Conservation (phyloP, 2,329 filamentous ascomycete genomes). For the Alternaria longipes region DNA sequence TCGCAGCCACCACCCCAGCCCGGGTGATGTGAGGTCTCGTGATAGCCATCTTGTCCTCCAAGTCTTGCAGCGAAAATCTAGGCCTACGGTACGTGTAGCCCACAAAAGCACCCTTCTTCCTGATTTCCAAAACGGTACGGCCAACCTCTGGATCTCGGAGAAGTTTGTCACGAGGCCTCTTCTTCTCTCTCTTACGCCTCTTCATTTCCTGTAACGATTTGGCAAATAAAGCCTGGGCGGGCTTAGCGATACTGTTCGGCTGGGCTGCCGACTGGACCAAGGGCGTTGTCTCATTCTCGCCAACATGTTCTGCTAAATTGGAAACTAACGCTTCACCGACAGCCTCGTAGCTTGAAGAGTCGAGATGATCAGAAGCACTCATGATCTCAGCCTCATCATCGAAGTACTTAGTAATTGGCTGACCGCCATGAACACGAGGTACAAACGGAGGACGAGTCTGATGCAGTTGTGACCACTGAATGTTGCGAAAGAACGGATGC, state of each 20-base stretch:
- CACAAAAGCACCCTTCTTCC: conserved; percentile 84
- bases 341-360: conserved; percentile 46
- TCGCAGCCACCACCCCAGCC: conserved; percentile 16
- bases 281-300: conserved; percentile 4
- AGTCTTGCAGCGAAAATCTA: conserved; percentile 39
- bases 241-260: background rate
- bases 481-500: conserved; percentile 84
- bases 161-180: conserved; percentile 83
- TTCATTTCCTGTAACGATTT: conserved; percentile 32
- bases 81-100: conserved; percentile 84
- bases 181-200: conserved; percentile 72
- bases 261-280: conserved; percentile 3
- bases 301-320: background rate
- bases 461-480: conserved; percentile 81
- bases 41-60: conserved; percentile 32
- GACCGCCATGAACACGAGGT: conserved; percentile 68
- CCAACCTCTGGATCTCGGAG: conserved; percentile 76
- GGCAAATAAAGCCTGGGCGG: conserved; percentile 5
- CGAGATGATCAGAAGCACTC: conserved; percentile 48
- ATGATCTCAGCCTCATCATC: conserved; percentile 78
- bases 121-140: conserved; percentile 75
- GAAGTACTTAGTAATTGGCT: conserved; percentile 80
- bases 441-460: conserved; percentile 78
- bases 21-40: conserved; percentile 6
- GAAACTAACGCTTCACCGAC: background rate